Percentiles rank a stretch among this genome's conserved stretches.
Evolutionary conservation across 1,284 basidiomycete genomes (phyloP).

Genomic region (Puccinia triticina): DNA sequence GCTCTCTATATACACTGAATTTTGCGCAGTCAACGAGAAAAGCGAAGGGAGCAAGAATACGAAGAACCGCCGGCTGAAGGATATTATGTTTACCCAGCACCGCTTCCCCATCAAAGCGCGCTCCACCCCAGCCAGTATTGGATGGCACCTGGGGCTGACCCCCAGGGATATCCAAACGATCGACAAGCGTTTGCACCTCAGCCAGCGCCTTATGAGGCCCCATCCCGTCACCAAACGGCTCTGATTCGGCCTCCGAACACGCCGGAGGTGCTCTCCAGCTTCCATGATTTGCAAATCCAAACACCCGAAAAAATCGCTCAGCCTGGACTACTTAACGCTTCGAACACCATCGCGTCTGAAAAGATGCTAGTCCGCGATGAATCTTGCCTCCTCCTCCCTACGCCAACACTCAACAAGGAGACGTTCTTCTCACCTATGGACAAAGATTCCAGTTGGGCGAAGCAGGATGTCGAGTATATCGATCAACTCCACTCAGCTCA

Average conservation of each 20-base stretch:
- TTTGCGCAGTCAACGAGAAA: conserved; percentile 4
- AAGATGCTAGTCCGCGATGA: conserved; percentile 13
- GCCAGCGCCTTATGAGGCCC: conserved; percentile 6
- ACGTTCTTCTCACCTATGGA: not conserved
- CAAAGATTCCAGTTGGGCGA: not conserved
- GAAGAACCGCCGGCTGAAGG: conserved; percentile 16
- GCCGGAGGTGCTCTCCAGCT: not conserved
- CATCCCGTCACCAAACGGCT: not conserved
- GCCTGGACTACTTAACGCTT: not conserved
- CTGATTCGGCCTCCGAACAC: not conserved
- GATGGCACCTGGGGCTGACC: not conserved
- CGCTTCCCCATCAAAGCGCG: not conserved
- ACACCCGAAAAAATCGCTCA: not conserved
- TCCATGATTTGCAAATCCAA: not conserved
- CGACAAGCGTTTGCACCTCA: conserved; percentile 13
- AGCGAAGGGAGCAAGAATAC: not conserved
- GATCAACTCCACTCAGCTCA: not conserved
- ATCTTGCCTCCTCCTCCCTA: conserved; percentile 8
- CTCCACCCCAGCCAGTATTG: conserved; percentile 6
- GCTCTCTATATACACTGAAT: not conserved
- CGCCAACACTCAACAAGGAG: not conserved
- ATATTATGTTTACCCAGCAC: conserved; percentile 21
- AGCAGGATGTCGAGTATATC: not conserved
- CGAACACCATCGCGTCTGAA: conserved; percentile 11
- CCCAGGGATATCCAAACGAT: not conserved